Percentiles rank a stretch among this genome's conserved stretches.
These are phyloP conservation scores for Poteriospumella lacustris DNA, from an alignment of 108 stramenopile species.

Conservation along the genomic window DNA sequence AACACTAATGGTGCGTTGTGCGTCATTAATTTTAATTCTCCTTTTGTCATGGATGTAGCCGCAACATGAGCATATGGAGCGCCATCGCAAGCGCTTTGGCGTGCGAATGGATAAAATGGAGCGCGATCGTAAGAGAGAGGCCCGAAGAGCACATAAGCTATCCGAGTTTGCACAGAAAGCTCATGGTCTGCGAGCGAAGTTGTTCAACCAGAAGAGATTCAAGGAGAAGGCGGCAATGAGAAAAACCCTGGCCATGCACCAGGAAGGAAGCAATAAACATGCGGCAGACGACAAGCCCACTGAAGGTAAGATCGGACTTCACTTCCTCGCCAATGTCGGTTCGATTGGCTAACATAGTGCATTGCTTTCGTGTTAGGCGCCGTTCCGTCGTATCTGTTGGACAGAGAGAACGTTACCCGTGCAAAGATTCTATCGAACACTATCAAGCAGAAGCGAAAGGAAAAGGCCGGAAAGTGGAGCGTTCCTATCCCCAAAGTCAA, in stretches of 20 bases:
- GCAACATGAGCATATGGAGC: conserved; percentile 99
- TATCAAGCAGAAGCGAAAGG: conserved; percentile 98
- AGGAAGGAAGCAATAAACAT: conserved; percentile 88
- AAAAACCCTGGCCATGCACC: conserved; percentile 96
- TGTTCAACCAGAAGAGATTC: conserved; percentile 90
- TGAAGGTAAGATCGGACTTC: not conserved
- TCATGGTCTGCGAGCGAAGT: conserved; percentile 89
- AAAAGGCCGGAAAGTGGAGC: conserved; percentile 99
- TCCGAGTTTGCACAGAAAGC: conserved; percentile 94
- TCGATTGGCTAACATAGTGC: not conserved
- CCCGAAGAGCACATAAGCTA: conserved; percentile 86
- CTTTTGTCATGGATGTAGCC: too few relatives aligned
- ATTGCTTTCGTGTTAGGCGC: conserved; percentile 2
- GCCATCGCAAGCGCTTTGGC: conserved; percentile 95
- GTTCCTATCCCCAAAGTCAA: conserved; percentile 97
- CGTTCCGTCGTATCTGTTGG: conserved; percentile 78
- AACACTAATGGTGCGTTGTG: too few relatives aligned
- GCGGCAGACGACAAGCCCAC: conserved; percentile 78
- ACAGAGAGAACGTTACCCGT: conserved; percentile 92
- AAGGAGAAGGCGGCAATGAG: conserved; percentile 99
- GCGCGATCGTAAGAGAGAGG: conserved; percentile 87
- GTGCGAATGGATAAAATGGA: conserved; percentile 90
- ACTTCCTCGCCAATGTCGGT: not conserved
- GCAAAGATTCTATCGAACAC: conserved; percentile 97
- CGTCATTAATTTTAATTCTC: too few relatives aligned